Evolutionary conservation across 306 rosid species (phyloP), one percentile per base, ranked within the genome.

Genomic region (Hippophae gyantsensis): DNA sequence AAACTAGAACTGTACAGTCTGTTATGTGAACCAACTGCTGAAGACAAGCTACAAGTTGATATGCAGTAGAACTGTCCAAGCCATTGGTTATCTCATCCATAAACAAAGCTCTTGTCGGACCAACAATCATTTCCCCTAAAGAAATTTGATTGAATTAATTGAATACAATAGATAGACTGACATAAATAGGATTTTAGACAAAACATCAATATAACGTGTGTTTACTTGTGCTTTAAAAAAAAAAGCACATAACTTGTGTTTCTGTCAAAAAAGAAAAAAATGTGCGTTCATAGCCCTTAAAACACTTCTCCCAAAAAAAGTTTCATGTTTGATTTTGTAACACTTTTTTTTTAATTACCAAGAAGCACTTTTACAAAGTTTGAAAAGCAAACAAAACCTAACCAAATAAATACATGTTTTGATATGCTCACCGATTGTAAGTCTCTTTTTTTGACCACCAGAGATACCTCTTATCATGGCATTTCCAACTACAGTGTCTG

Each of bases 1-100:
- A 81, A 43, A 74, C 63, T 8, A 81, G 58, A 11, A 65, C 41
- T 0, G 83, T 77, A 40, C 62, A 61, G 50, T 79, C 75, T 8
- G 76, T 68, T 13, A 75, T 58, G 14, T 68, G 78, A 46, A 54
- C 84, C 7, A 75, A 27, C 42, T 75, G 78, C 54, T 72, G 78
- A 52, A 75, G 78, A 46, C 75, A 79, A 48, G 75, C 54, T 32
- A 71, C 70, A 40, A 74, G 71, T 50, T 75, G 81, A 52, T 60
- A 68, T 23, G 81, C 71, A 3, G 84, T 75, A 51, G 78, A 75
- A 46, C 84, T 75, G 54, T 75, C 84, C 32, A 79, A 43, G 10
- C 84, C 84, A n/a, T 71, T 79, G 13, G 81, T 67, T 32, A 75
- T 75, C 63, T 79, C 84, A 58, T 79, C 81, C 84, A 72, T 79